These are phyloP conservation scores for Ogataea hybrid DNA, from an alignment of 1,139 yeast species.

Conservation along the genomic window DNA sequence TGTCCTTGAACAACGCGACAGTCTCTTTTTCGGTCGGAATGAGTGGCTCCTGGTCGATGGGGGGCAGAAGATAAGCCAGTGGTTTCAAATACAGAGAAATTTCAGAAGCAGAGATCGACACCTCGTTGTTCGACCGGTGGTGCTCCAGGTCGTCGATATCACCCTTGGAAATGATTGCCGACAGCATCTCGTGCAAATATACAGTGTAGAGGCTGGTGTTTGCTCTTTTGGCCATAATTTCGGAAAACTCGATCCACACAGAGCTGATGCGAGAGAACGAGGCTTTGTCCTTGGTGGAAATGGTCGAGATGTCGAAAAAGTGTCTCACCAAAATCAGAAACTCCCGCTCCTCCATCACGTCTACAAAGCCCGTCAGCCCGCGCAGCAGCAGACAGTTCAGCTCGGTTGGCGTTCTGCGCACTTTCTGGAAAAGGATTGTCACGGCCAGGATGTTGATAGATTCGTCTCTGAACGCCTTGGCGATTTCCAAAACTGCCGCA, in stretches of 20 bases:
- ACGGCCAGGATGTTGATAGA: slow-evolving; percentile 79
- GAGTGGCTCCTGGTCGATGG: slow-evolving; percentile 42
- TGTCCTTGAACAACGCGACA: slow-evolving; percentile 68
- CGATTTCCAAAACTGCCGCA: slow-evolving; percentile 68
- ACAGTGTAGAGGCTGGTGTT: slow-evolving; percentile 49
- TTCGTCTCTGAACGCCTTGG: slow-evolving; percentile 67
- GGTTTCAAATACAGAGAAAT: slow-evolving; percentile 70
- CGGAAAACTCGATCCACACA: slow-evolving; percentile 55
- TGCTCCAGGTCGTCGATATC: slow-evolving; percentile 79
- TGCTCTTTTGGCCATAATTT: slow-evolving; percentile 33
- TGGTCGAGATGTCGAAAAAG: slow-evolving; percentile 34
- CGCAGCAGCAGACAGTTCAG: slow-evolving; percentile 42
- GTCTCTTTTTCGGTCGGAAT: slow-evolving; percentile 45
- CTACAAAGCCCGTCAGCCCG: slow-evolving; percentile 60
- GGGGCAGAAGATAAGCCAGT: slow-evolving; percentile 71
- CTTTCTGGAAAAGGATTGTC: slow-evolving; percentile 80
- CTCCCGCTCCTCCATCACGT: slow-evolving; percentile 57
- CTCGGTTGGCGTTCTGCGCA: slow-evolving; percentile 36
- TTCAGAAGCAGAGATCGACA: slow-evolving; percentile 73
- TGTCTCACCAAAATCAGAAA: slow-evolving; percentile 52
- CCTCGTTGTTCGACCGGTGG: slow-evolving; percentile 78
- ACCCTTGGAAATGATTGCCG: slow-evolving; percentile 71
- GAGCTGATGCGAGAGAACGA: slow-evolving; percentile 40
- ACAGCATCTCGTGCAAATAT: slow-evolving; percentile 66
- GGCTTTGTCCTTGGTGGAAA: slow-evolving; percentile 33